Conservation (phyloP, 129 eudicot species). For the Deinandra increscens region DNA sequence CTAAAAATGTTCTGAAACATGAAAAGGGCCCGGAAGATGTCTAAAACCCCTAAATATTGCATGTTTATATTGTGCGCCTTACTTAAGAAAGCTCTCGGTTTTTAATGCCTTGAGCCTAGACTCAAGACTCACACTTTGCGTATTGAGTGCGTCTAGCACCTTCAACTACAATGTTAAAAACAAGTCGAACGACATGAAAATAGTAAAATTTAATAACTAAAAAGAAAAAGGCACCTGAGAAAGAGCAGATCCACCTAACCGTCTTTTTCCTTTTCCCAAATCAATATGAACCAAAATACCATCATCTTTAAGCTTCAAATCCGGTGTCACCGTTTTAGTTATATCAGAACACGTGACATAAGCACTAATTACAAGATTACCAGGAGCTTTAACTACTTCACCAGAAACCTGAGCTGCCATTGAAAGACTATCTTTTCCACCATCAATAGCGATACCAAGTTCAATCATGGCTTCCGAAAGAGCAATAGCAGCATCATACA, state of each 20-base stretch:
- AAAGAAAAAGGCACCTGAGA: constrained; percentile 41
- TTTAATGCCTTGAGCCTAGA: too few relatives aligned
- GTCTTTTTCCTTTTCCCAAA: constrained; percentile 78
- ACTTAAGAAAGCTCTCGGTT: too few relatives aligned
- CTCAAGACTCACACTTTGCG: too few relatives aligned
- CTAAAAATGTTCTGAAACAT: too few relatives aligned
- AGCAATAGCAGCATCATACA: constrained; percentile 93
- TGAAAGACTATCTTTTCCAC: constrained; percentile 91
- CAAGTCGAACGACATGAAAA: too few relatives aligned
- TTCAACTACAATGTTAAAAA: too few relatives aligned
- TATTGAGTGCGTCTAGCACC: too few relatives aligned
- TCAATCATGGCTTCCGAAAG: constrained; percentile 86
- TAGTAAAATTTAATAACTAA: background rate
- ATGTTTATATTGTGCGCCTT: too few relatives aligned
- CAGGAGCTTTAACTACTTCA: constrained; percentile 96
- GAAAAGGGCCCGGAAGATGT: too few relatives aligned
- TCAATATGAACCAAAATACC: constrained; percentile 78
- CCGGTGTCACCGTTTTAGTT: constrained; percentile 90
- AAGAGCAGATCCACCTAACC: constrained; percentile 88
- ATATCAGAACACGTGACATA: constrained; percentile 90
- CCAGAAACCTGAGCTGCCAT: constrained; percentile 89
- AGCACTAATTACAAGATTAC: constrained; percentile 85
- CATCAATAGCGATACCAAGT: constrained; percentile 92
- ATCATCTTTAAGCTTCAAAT: constrained; percentile 76
- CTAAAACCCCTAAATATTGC: too few relatives aligned